Evolutionary conservation across 148 eudicot genomes (phyloP), one percentile per base, ranked within the genome.

Genomic region (Camellia lanceoleosa): DNA sequence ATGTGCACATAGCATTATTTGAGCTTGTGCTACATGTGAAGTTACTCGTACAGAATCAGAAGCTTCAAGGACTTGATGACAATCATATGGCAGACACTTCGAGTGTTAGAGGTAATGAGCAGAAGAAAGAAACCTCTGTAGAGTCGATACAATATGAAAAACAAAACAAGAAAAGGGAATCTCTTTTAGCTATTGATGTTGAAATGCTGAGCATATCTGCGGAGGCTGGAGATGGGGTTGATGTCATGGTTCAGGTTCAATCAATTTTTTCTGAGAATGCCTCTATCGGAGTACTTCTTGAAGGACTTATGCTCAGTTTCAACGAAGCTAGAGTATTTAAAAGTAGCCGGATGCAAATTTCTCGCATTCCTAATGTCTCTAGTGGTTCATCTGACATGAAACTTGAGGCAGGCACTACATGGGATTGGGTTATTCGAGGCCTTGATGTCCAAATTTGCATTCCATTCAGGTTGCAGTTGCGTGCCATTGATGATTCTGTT

Each of bases 181-280:
- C 98, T 68, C 85, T 96, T 58, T 87, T 93, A 85, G 99, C 99
- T 54, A 80, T 96, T 82, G 98, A 96, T 88, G 90, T 96, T 72
- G 98, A 93, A 84, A 92, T 87, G 92, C 92, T 96, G 72, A 89
- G 85, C 82, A 77, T 96, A 85, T 89, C 93, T 65, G 99, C 98
- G 1, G 95, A 90, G 89, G 97, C 74, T 80, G 99, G 99, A 80
- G 99, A 96, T 87, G 99, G 99, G 49, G 97, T 96, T 81, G 99
- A 93, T 78, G 90, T 89, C 41, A 78, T 83, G 78, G 82, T 92
- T 79, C 97, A 92, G 87, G 92, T 96, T 54, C 94, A 93, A 82
- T 96, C 99, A 82, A 93, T 96, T 51, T 96, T 96, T 87, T 93
- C 99, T 75, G 99, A 96, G 85, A 94, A 96, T 87, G 98, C 99